These are phyloP conservation scores for Serpula lacrymans DNA, from an alignment of 768 basidiomycete species.

Conservation along the genomic window DNA sequence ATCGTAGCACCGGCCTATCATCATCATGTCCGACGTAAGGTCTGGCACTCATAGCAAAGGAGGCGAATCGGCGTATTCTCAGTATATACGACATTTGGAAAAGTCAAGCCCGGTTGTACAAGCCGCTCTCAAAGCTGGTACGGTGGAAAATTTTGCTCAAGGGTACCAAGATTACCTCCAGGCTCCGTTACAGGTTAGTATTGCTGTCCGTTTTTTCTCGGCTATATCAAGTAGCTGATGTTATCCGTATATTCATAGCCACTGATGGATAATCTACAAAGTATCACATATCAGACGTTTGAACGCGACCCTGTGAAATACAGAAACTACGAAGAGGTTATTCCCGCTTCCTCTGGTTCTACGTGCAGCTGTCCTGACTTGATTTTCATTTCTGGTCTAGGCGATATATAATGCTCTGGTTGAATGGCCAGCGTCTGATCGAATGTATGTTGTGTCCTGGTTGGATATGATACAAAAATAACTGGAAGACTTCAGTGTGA, in stretches of 20 bases:
- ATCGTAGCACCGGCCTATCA: conserved; percentile 74
- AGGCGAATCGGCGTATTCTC: conserved; percentile 82
- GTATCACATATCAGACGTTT: conserved; percentile 95
- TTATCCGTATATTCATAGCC: conserved; percentile 48
- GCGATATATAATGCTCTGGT: conserved; percentile 78
- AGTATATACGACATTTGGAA: conserved; percentile 84
- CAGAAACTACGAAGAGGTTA: conserved; percentile 87
- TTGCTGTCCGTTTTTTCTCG: conserved; percentile 3
- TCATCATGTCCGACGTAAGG: conserved; percentile 74
- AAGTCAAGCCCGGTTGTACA: conserved; percentile 68
- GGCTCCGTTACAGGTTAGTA: conserved; percentile 80
- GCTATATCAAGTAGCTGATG: conserved; percentile 8
- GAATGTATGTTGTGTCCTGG: conserved; percentile 50
- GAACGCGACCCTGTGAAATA: conserved; percentile 99
- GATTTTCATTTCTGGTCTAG: conserved; percentile 32
- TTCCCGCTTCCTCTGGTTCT: conserved; percentile 12
- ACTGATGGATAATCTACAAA: conserved; percentile 95
- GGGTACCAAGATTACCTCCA: conserved; percentile 96
- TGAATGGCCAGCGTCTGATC: conserved; percentile 59
- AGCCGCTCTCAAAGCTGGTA: conserved; percentile 61
- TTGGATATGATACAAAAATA: conserved; percentile 8
- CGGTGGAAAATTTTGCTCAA: conserved; percentile 86
- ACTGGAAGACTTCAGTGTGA: conserved; percentile 45
- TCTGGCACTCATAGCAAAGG: conserved; percentile 70
- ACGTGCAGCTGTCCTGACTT: conserved; percentile 6